These are phyloP conservation scores for Erodium chrysanthum DNA, from an alignment of 441 rosid genomes.

Conservation along the genomic window DNA sequence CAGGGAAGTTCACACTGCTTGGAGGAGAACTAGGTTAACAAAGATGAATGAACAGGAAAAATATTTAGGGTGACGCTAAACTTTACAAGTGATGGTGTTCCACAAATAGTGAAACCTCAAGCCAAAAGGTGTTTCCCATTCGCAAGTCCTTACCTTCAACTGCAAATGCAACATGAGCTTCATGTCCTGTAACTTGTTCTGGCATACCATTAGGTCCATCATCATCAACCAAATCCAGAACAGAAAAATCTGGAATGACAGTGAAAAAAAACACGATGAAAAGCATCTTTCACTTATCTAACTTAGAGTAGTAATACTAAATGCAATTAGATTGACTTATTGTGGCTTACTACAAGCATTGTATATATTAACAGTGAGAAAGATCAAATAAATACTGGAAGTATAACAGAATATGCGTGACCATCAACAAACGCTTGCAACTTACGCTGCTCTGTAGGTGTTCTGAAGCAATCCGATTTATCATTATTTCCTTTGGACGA, in stretches of 20 bases:
- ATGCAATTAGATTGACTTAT: no score
- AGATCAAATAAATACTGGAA: neutral
- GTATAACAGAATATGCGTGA: neutral
- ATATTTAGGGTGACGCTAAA: neutral
- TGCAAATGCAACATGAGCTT: slow-evolving; percentile 77
- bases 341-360: no score
- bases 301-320: no score
- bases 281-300: no score
- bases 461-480: slow-evolving; percentile 24
- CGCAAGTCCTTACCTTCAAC: slow-evolving; percentile 48
- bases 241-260: slow-evolving; percentile 41
- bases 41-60: neutral
- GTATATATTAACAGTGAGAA: no score
- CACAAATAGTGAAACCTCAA: slow-evolving; percentile 3
- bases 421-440: slow-evolving; percentile 10
- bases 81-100: slow-evolving; percentile 1
- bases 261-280: neutral
- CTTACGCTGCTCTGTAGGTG: slow-evolving; percentile 39
- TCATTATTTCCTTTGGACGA: slow-evolving; percentile 22
- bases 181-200: slow-evolving; percentile 34
- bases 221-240: slow-evolving; percentile 66
- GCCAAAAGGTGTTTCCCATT: neutral
- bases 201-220: slow-evolving; percentile 34
- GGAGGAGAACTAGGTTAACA: neutral
- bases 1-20: neutral